phyloP scores from a whole-genome alignment of 495 filamentous ascomycete species.

The Penicillium canariense region DNA sequence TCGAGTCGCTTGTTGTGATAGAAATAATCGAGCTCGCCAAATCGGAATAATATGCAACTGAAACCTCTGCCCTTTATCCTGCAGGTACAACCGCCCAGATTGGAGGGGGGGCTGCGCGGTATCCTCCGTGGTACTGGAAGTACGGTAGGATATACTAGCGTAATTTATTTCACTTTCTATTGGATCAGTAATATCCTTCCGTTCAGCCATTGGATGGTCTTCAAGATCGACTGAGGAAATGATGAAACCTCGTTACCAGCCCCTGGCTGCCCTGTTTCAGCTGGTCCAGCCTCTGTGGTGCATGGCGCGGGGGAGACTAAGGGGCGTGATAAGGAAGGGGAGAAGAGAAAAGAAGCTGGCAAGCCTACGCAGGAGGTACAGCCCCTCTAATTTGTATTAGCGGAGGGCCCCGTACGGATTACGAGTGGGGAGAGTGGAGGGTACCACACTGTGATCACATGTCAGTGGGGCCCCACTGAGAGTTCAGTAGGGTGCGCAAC shows the following conservation, averaged over 20 bases:
- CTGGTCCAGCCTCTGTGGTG: too few relatives aligned
- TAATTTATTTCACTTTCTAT: neutral
- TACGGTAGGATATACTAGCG: neutral
- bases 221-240: neutral
- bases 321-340: too few relatives aligned
- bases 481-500: too few relatives aligned
- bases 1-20: neutral
- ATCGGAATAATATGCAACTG: neutral
- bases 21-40: neutral
- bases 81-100: constrained; percentile 6
- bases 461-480: too few relatives aligned
- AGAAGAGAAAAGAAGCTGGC: neutral
- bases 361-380: neutral
- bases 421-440: too few relatives aligned
- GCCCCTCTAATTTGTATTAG: too few relatives aligned
- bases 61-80: neutral
- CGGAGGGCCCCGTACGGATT: too few relatives aligned
- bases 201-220: neutral
- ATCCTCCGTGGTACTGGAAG: neutral
- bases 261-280: constrained; percentile 11
- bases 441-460: too few relatives aligned
- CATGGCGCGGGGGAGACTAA: too few relatives aligned
- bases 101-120: neutral
- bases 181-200: neutral
- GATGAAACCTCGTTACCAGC: constrained; percentile 7